Evolutionary conservation across 352 stramenopile species (phyloP), one percentile per base, ranked within the genome.

Genomic region (Phytophthora citricola): DNA sequence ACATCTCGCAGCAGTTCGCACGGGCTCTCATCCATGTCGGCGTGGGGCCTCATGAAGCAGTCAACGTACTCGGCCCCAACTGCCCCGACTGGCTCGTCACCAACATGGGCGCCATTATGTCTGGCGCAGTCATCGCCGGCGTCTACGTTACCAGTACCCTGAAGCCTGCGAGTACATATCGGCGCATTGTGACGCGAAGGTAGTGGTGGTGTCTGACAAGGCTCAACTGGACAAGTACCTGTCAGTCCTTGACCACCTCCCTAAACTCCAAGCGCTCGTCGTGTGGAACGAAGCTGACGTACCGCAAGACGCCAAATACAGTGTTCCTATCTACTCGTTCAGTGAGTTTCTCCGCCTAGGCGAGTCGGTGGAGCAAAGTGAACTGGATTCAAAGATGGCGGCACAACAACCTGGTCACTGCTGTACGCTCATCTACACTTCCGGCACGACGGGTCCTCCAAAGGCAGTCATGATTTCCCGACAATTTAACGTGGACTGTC

Each of bases 381-480:
- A 66, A 26, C 55, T 92, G 0, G 51, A 85, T 15, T 41, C 54
- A 48, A 78, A 80, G 46, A 89, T 91, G 50, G 46, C 41, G 17
- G 68, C 63, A 5, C 79, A 90, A 66, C 66, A 63, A 38, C 81
- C 83, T 20, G 81, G 79, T 17, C 77, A 92, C 62, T 92, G 87
- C 69, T 85, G 78, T 47, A 93, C 88, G 40, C 71, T 97, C 22
- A 96, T 98, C 63, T 98, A 98, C 80, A 98, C 91, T 27, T 97
- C 86, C 2, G 94, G 94, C 34, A 90, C 83, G 29, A 92, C 83
- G 5, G 83, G 83, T 12, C 70, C 73, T 22, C 75, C 83, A 14
- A 92, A 92, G 67, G 83, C 72, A 60, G 83, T 90, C 38, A 90
- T 92, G 83, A 83, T 92, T 71, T 90, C 81, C 17, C 80, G 83